Percentiles rank a stretch among this genome's conserved stretches.
Conservation (phyloP, 1,284 basidiomycete genomes). For the Trametes versicolor region DNA sequence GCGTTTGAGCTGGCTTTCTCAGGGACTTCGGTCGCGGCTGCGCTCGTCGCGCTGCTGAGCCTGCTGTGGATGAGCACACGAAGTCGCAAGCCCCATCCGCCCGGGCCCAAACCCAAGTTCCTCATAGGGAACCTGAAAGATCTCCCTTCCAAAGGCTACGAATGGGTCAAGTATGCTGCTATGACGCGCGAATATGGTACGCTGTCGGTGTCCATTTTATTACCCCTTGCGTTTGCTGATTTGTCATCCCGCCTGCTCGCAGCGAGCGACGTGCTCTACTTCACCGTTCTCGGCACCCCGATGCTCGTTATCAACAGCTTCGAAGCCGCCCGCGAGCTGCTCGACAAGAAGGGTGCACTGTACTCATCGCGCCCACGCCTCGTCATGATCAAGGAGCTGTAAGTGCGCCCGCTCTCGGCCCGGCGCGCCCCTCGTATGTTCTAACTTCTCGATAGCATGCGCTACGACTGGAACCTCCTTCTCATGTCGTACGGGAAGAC, state of each 20-base stretch:
- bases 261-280: constrained; percentile 26
- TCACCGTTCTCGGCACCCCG: constrained; percentile 15
- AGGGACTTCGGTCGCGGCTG: neutral
- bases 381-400: constrained; percentile 35
- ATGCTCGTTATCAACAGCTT: constrained; percentile 43
- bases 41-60: neutral
- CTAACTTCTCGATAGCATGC: constrained; percentile 12
- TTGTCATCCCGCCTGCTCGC: neutral
- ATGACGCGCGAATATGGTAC: constrained; percentile 14
- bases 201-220: neutral
- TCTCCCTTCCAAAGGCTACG: constrained; percentile 15
- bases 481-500: constrained; percentile 24
- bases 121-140: constrained; percentile 25
- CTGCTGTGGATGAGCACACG: neutral
- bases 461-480: constrained; percentile 29
- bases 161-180: constrained; percentile 8
- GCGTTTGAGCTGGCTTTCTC: neutral
- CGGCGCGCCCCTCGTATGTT: neutral
- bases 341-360: constrained; percentile 23
- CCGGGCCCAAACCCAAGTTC: constrained; percentile 12
- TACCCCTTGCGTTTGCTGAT: too few relatives aligned
- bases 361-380: constrained; percentile 24
- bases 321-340: constrained; percentile 24
- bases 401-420: constrained; percentile 7
- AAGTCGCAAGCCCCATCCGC: constrained; percentile 8